A percentile compares a stretch with the other conserved stretches of the same genome.
phyloP scores from a whole-genome alignment of 305 asterid genomes.

The Fraxinus velutina region DNA sequence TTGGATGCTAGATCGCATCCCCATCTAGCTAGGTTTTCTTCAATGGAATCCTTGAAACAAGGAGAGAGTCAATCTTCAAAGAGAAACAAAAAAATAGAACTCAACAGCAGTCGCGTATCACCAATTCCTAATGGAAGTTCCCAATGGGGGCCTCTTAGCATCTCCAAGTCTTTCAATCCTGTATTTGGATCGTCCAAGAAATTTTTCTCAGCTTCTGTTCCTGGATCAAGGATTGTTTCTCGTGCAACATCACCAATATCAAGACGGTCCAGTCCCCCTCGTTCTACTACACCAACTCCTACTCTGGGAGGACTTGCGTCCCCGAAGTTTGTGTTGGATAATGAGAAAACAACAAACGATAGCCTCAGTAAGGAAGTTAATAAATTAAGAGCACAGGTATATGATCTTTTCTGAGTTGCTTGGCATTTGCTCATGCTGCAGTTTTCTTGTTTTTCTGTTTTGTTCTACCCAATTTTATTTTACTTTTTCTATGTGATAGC shows the following conservation, averaged over 20 bases:
- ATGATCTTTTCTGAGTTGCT: conserved; percentile 17
- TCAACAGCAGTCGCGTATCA: conserved; percentile 69
- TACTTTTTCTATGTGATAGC: conserved; percentile 9
- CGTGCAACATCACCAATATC: conserved; percentile 84
- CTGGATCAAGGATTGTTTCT: conserved; percentile 84
- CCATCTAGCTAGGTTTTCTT: conserved; percentile 56
- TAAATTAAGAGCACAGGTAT: conserved; percentile 72
- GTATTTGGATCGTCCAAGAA: conserved; percentile 75
- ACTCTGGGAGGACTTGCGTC: conserved; percentile 80
- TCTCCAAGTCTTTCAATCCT: conserved; percentile 64
- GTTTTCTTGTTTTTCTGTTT: conserved; percentile 6
- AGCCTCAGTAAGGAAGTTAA: conserved; percentile 58
- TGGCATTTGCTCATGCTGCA: conserved; percentile 12
- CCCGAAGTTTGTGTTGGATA: conserved; percentile 54
- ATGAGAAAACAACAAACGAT: conserved; percentile 49
- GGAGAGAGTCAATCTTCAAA: conserved; percentile 52
- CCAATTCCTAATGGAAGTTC: conserved; percentile 70
- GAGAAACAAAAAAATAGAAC: conserved; percentile 64
- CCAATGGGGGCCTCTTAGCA: conserved; percentile 53
- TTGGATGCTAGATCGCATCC: conserved; percentile 52
- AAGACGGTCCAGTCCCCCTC: conserved; percentile 75
- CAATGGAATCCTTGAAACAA: conserved; percentile 69
- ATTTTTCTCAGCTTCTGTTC: conserved; percentile 82
- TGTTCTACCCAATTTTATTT: conserved; percentile 13
- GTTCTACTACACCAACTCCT: conserved; percentile 86